Base-by-base conservation (phyloP, 768 basidiomycete species). In the Galerina sulciceps region DNA sequence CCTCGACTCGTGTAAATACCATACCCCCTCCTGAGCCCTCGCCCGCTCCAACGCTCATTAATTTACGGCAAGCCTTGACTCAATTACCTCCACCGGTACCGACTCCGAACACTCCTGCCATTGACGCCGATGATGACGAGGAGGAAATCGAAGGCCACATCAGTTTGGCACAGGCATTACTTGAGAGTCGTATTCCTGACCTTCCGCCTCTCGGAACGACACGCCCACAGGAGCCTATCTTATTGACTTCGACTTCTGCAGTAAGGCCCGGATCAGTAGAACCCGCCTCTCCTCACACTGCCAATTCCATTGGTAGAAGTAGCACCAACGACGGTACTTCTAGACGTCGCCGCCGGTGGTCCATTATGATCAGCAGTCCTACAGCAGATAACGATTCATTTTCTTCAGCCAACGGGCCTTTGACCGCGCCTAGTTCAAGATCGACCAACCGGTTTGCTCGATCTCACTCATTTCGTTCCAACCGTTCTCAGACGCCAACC, bases 131-230 rank as follows among this genome's bases (percentile, higher is more conserved):
- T 17, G 86, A 85, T 8, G 86, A 86, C 10, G 88, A 85, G 9
- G 87, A 85, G 20, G 83, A 80, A 18, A 80, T 78, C 8, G 80
- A 85, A 54, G 89, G 90, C 35, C 79, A 81, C 23, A 88, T 94
- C 37, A 88, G 85, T 23, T 81, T 94, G 41, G 86, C 81, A 0
- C 85, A 94, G 62, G 88, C 88, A 10, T 75, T 94, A 17, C 67
- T 90, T 53, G 92, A 94, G 75, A 93, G 91, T 63, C 86, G 92
- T 37, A 71, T 91, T 34, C 91, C 92, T 6, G 81, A 88, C 36
- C 68, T 90, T 13, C 90, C 92, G 14, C 91, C 91, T 15, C 76
- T 78, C 36, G 92, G 92, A 15, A 81, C 88, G 10, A 76, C 76
- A 52, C 86, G 74, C 49, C 79, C 85, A 10, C 90, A 93, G 67